A percentile compares a stretch with the other conserved stretches of the same genome.
Evolutionary conservation across 805 yeast species (phyloP).

Genomic region (Grigorovia jiainica): DNA sequence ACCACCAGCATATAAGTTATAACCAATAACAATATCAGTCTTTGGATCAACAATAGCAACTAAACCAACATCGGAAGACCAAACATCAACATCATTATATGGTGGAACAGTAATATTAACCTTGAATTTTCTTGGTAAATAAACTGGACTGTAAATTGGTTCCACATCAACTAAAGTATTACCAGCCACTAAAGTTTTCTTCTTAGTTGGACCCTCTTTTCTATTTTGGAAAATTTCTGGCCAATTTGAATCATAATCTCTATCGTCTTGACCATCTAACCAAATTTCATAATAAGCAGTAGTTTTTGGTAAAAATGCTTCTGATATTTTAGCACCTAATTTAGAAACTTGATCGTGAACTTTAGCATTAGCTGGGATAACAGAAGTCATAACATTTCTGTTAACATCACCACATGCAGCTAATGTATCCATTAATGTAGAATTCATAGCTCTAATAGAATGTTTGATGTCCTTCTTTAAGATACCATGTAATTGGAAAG

Average conservation of each 20-base stretch:
- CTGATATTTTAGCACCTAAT: constrained; percentile 59
- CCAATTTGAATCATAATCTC: constrained; percentile 57
- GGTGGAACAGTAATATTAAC: constrained; percentile 93
- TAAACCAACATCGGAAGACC: constrained; percentile 90
- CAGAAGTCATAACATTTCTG: constrained; percentile 89
- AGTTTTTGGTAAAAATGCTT: constrained; percentile 77
- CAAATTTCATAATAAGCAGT: constrained; percentile 96
- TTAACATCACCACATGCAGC: constrained; percentile 99
- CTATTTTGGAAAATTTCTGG: constrained; percentile 54
- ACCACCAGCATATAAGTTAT: constrained; percentile 88
- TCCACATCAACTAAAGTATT: constrained; percentile 73
- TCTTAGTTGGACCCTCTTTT: constrained; percentile 67
- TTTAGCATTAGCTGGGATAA: constrained; percentile 77
- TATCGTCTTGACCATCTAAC: constrained; percentile 77
- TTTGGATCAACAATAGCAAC: constrained; percentile 69
- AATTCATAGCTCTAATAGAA: constrained; percentile 86
- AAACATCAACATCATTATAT: constrained; percentile 91
- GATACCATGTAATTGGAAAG: constrained; percentile 92
- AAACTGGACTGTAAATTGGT: constrained; percentile 79
- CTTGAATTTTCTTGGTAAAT: constrained; percentile 93
- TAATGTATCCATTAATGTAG: constrained; percentile 82
- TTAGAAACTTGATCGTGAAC: constrained; percentile 67
- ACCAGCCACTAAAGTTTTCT: constrained; percentile 79
- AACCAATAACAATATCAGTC: constrained; percentile 59
- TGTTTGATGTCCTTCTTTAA: constrained; percentile 84